A percentile compares a stretch with the other conserved stretches of the same genome.
Conservation (phyloP, 192 early-diverging fungal genomes). For the Backusella tarrabulga region DNA sequence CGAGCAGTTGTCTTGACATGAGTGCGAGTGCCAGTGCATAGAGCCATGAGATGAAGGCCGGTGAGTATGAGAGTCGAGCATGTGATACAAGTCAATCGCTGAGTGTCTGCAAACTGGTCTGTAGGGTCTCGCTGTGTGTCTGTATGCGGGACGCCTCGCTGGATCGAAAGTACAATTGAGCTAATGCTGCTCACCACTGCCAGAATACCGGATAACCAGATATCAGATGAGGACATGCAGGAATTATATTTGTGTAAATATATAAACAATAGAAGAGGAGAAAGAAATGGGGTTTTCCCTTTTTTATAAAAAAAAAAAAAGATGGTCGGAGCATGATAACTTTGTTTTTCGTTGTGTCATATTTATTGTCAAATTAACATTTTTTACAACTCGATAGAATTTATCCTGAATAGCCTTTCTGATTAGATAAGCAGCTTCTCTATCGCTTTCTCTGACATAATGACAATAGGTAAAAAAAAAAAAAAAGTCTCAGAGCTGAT, state of each 20-base stretch:
- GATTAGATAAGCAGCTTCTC: too few relatives aligned
- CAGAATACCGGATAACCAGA: neutral
- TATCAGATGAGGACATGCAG: slow-evolving; percentile 1
- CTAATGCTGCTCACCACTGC: neutral
- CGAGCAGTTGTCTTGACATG: slow-evolving; percentile 18
- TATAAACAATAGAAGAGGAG: neutral
- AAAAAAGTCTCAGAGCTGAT: too few relatives aligned
- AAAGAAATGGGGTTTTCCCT: neutral
- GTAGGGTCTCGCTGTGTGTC: neutral
- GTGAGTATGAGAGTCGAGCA: neutral
- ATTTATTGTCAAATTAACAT: too few relatives aligned
- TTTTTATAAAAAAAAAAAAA: neutral
- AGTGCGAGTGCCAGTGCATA: slow-evolving; percentile 19
- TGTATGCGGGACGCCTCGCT: neutral
- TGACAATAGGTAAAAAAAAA: too few relatives aligned
- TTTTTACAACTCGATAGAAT: too few relatives aligned
- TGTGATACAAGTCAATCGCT: slow-evolving; percentile 5
- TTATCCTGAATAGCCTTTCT: too few relatives aligned
- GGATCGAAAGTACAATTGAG: neutral
- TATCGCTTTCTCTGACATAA: too few relatives aligned
- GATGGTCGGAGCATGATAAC: neutral
- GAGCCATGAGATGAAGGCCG: slow-evolving; percentile 17
- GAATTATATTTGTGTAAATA: neutral
- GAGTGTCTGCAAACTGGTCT: neutral
- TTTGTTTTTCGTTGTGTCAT: neutral